Conservation (phyloP, 768 basidiomycete genomes). For the Macrocybe gigantea region DNA sequence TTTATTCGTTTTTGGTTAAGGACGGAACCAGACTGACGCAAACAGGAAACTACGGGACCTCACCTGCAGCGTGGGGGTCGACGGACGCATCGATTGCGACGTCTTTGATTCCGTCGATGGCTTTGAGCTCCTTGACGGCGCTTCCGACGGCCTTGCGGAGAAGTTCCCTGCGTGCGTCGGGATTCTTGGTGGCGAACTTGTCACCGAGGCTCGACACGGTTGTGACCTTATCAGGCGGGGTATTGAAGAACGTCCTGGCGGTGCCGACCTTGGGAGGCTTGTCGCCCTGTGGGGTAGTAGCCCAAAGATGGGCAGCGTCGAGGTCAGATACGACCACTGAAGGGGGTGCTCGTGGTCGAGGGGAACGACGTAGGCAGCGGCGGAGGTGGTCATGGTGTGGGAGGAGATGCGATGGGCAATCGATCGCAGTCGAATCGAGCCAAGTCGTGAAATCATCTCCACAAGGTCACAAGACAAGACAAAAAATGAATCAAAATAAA, state of each 20-base stretch:
- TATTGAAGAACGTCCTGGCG: slow-evolving; percentile 59
- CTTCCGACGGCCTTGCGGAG: slow-evolving; percentile 68
- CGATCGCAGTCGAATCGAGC: slow-evolving; percentile 11
- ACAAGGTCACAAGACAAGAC: slow-evolving; percentile 5
- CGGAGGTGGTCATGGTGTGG: slow-evolving; percentile 46
- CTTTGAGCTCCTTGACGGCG: slow-evolving; percentile 65
- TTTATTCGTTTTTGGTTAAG: background rate
- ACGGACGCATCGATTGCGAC: slow-evolving; percentile 56
- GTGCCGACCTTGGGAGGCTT: slow-evolving; percentile 58
- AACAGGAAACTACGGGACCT: slow-evolving; percentile 12
- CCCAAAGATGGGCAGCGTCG: slow-evolving; percentile 48
- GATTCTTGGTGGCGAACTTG: slow-evolving; percentile 39
- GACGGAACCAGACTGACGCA: background rate
- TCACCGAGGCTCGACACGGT: slow-evolving; percentile 57
- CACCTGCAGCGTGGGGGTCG: slow-evolving; percentile 79
- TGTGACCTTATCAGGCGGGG: slow-evolving; percentile 40
- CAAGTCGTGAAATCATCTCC: slow-evolving; percentile 1
- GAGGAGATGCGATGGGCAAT: slow-evolving; percentile 14
- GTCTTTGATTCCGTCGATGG: slow-evolving; percentile 54
- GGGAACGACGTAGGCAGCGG: slow-evolving; percentile 43
- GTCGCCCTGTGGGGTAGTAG: slow-evolving; percentile 37
- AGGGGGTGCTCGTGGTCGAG: slow-evolving; percentile 39
- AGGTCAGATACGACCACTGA: slow-evolving; percentile 14
- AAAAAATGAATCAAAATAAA: background rate
- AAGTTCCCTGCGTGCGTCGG: slow-evolving; percentile 50